These are phyloP conservation scores for Vanrija sp. DNA, from an alignment of 1,284 basidiomycete species.

Conservation along the genomic window DNA sequence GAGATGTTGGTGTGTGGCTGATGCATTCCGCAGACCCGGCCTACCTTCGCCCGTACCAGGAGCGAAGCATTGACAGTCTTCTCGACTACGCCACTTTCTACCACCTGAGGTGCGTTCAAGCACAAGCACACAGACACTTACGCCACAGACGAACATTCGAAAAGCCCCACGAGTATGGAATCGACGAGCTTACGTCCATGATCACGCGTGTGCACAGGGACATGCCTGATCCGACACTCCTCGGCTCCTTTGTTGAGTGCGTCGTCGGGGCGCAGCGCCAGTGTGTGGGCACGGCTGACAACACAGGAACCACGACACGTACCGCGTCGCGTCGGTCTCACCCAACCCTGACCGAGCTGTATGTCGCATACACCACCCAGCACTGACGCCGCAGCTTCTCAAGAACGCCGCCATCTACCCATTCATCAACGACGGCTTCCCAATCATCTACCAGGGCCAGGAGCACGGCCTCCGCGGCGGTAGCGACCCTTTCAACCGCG, in stretches of 20 bases:
- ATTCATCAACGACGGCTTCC: conserved; percentile 55
- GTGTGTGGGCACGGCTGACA: conserved; percentile 1
- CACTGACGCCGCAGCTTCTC: conserved; percentile 31
- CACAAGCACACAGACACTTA: background rate
- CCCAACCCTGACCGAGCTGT: conserved; percentile 31
- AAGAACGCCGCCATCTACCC: conserved; percentile 52
- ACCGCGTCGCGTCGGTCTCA: conserved; percentile 43
- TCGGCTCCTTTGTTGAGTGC: conserved; percentile 52
- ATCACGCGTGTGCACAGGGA: conserved; percentile 33
- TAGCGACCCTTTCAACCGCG: conserved; percentile 48
- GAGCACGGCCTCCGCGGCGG: conserved; percentile 55
- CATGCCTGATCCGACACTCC: conserved; percentile 43
- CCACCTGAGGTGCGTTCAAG: conserved; percentile 36
- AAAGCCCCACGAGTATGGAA: conserved; percentile 18
- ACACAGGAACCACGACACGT: conserved; percentile 50
- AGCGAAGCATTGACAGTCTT: conserved; percentile 53
- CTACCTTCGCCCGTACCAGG: conserved; percentile 44
- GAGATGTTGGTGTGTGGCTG: background rate
- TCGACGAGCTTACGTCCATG: conserved; percentile 40
- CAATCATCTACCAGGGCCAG: conserved; percentile 59
- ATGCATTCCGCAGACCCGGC: conserved; percentile 30
- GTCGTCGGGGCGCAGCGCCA: conserved; percentile 10
- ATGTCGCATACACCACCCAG: conserved; percentile 8
- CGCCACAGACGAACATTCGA: conserved; percentile 40
- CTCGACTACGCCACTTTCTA: conserved; percentile 59